Base-by-base conservation (phyloP, 2,329 filamentous ascomycete species). In the Macrophomina pseudophaseolina region DNA sequence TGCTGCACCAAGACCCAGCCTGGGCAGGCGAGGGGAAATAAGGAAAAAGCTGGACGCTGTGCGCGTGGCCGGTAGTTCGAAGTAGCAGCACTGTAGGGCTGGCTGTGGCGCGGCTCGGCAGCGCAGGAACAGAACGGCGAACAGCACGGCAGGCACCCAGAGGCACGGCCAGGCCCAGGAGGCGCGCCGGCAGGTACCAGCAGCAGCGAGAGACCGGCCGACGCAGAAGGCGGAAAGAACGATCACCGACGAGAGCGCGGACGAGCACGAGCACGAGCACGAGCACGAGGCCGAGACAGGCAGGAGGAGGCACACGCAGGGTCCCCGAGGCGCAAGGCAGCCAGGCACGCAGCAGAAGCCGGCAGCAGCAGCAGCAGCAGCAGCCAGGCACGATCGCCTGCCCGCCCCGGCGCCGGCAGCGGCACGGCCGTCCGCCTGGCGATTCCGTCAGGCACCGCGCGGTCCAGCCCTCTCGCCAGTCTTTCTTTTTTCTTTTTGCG, bases 1-100 rank as follows among this genome's bases (percentile, higher is more conserved):
- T 53, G 51, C 30, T 30, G 6, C 42, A 9, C 18, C 48, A 28
- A 51, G 30, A 51, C 18, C 28, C 48, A 2, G 30, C 18, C 48
- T 11, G 48, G 18, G 18, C 49, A 5, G 49, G 12, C 40, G 11
- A 33, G 42, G 16, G n/a, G 32, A 33, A 58, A 46, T 18, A 35
- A 48, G 42, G 35, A 38, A 35, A 58, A 30, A 32, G 53, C 53
- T 30, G 30, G 53, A 42, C 14, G 59, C 5, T 44, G 18, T 16
- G 53, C 23, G 53, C 33, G 33, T 23, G 53, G 32, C 32, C 16
- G 53, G 33, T 23, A 23, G 16, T 28, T 9, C 6, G 32, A 38
- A 58, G 32, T 7, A 40, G 35, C 53, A 58, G 35, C 53, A 58
- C 14, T 56, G 53, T 30, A 51, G 48, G 48, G 23, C 48, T 44